Evolutionary conservation across 352 stramenopile species (phyloP).

Genomic region (Phytophthora pluvialis): DNA sequence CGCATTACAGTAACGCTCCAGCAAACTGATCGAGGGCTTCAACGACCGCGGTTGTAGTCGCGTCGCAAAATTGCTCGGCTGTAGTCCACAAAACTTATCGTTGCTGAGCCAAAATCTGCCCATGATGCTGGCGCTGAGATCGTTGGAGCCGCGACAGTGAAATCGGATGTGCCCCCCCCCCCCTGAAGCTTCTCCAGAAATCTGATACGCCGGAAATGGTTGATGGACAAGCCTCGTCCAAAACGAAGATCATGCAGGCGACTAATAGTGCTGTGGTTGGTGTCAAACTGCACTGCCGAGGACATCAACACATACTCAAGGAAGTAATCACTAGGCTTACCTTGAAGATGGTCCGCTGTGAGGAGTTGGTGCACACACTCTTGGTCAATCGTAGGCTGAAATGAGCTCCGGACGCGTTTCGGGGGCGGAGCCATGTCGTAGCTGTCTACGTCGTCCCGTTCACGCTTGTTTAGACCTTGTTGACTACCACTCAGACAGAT

Average conservation of each 20-base stretch:
- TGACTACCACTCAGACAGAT: background rate
- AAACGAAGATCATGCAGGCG: background rate
- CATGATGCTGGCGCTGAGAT: background rate
- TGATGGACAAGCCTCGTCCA: background rate
- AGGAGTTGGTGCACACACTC: background rate
- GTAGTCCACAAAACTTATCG: constrained; percentile 2
- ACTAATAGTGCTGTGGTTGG: background rate
- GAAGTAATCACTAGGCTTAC: constrained; percentile 1
- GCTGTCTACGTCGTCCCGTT: background rate
- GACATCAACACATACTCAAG: constrained; percentile 1
- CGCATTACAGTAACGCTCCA: background rate
- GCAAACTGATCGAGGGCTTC: background rate
- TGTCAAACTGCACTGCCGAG: background rate
- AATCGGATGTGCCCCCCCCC: background rate
- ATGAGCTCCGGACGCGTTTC: background rate
- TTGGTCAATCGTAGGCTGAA: constrained; percentile 1
- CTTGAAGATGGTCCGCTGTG: background rate
- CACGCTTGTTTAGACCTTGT: background rate
- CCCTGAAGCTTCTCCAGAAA: background rate
- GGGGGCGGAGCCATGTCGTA: background rate
- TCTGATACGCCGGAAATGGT: background rate
- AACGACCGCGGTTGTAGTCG: background rate
- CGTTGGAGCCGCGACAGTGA: background rate
- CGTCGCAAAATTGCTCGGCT: background rate
- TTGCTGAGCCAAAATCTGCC: background rate